phyloP scores from a whole-genome alignment of 192 early-diverging fungal species.

The Chytriomyces sp. region DNA sequence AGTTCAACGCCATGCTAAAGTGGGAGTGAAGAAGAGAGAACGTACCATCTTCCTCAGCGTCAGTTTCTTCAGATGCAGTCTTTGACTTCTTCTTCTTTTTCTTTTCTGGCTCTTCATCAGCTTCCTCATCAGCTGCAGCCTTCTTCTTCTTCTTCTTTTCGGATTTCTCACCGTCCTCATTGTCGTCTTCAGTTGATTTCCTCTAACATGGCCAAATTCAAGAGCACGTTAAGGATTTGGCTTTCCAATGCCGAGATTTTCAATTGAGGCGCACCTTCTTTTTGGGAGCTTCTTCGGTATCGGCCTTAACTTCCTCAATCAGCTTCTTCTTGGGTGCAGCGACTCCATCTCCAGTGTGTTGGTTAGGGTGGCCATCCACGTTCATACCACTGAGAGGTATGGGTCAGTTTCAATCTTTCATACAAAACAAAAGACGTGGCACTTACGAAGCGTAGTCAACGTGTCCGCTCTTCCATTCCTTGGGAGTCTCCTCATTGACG shows the following conservation, averaged over 20 bases:
- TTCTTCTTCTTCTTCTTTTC: conserved; percentile 44
- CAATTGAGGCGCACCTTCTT: conserved; percentile 34
- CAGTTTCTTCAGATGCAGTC: conserved; percentile 3
- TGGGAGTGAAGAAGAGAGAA: background rate
- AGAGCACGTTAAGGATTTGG: conserved; percentile 2
- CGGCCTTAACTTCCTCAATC: conserved; percentile 45
- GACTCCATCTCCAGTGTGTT: conserved; percentile 26
- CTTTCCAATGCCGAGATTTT: conserved; percentile 30
- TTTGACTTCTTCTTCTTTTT: conserved; percentile 36
- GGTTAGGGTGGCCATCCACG: conserved; percentile 29
- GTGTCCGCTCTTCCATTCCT: conserved; percentile 74
- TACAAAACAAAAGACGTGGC: conserved; percentile 13
- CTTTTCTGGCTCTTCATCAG: background rate
- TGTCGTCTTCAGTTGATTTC: conserved; percentile 34
- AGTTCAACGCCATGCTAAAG: background rate
- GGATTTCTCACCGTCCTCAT: conserved; percentile 30
- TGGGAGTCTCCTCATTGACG: conserved; percentile 83
- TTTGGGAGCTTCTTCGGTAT: background rate
- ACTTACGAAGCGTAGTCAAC: conserved; percentile 54
- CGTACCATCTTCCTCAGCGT: conserved; percentile 4
- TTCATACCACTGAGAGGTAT: conserved; percentile 30
- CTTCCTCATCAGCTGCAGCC: conserved; percentile 33
- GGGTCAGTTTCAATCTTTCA: conserved; percentile 24
- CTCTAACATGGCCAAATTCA: conserved; percentile 24
- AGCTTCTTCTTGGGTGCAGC: conserved; percentile 15